Evolutionary conservation across 352 stramenopile genomes (phyloP).

Genomic region (Albugo laibachii): DNA sequence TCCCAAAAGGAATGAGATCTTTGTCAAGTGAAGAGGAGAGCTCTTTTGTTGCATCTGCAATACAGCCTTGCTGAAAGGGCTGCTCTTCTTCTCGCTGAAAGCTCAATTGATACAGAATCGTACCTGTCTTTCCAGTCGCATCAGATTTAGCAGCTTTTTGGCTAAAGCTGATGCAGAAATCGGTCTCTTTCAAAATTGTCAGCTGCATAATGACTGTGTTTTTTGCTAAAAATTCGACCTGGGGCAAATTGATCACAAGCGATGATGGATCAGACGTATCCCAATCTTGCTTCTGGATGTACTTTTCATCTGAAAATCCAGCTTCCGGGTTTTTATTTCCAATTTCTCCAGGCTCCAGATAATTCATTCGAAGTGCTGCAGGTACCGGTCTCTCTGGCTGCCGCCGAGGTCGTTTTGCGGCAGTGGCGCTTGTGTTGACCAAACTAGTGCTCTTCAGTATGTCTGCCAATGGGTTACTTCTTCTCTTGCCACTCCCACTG

Average conservation of each 20-base stretch:
- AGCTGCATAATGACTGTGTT: slow-evolving; percentile 73
- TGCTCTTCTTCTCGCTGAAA: slow-evolving; percentile 18
- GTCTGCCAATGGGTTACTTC: slow-evolving; percentile 52
- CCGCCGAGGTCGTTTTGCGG: slow-evolving; percentile 26
- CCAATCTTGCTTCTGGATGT: slow-evolving; percentile 57
- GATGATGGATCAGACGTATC: slow-evolving; percentile 24
- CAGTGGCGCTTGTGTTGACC: slow-evolving; percentile 16
- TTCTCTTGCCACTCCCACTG: slow-evolving; percentile 12
- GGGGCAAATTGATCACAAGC: slow-evolving; percentile 42
- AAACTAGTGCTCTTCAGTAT: slow-evolving; percentile 55
- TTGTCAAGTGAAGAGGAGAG: slow-evolving; percentile 38
- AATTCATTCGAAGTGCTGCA: background rate
- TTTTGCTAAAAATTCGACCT: slow-evolving; percentile 62
- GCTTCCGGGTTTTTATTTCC: slow-evolving; percentile 28
- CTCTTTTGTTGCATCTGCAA: slow-evolving; percentile 59
- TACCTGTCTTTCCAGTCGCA: slow-evolving; percentile 44
- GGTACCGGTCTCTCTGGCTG: slow-evolving; percentile 35
- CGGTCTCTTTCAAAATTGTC: slow-evolving; percentile 38
- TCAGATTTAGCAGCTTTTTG: slow-evolving; percentile 51
- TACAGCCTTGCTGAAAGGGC: slow-evolving; percentile 52
- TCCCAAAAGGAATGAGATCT: slow-evolving; percentile 49
- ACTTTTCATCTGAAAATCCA: slow-evolving; percentile 48
- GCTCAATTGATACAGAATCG: slow-evolving; percentile 54
- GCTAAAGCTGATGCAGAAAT: slow-evolving; percentile 63
- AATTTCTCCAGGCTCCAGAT: slow-evolving; percentile 31